phyloP scores from a whole-genome alignment of 2,329 filamentous ascomycete genomes.

The Clonostachys rosea region DNA sequence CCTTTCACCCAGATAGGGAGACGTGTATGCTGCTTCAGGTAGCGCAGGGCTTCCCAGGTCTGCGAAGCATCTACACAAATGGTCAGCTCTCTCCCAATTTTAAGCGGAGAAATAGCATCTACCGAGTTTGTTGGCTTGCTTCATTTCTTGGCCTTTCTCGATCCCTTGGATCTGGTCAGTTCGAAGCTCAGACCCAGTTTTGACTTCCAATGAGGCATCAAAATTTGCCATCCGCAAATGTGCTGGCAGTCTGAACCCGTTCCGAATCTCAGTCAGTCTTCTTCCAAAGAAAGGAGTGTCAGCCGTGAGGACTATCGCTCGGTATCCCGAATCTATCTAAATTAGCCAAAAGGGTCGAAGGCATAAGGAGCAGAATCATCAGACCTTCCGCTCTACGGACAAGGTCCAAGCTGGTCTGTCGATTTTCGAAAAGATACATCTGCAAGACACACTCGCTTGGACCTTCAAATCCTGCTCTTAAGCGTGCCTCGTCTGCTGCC shows the following conservation, averaged over 20 bases:
- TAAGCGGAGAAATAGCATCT: background rate
- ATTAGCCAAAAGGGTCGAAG: background rate
- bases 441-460: conserved; percentile 3
- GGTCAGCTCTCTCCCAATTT: background rate
- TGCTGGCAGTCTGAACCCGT: conserved; percentile 9
- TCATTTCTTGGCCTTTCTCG: background rate
- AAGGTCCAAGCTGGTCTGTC: conserved; percentile 1
- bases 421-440: conserved; percentile 6
- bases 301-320: conserved; percentile 13
- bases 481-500: too few species aligned
- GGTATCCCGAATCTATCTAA: conserved; percentile 4
- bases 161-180: conserved; percentile 1
- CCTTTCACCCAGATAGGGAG: conserved; percentile 14
- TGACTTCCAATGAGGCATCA: conserved; percentile 6
- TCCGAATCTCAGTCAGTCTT: conserved; percentile 6
- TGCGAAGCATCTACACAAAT: background rate
- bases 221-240: conserved; percentile 12
- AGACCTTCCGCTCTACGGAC: background rate
- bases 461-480: too few species aligned
- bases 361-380: background rate
- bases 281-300: conserved; percentile 10
- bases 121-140: background rate
- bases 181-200: conserved; percentile 6
- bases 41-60: background rate
- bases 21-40: background rate